Evolutionary conservation across 352 stramenopile species (phyloP).

Genomic region (Pythium myriotylum): DNA sequence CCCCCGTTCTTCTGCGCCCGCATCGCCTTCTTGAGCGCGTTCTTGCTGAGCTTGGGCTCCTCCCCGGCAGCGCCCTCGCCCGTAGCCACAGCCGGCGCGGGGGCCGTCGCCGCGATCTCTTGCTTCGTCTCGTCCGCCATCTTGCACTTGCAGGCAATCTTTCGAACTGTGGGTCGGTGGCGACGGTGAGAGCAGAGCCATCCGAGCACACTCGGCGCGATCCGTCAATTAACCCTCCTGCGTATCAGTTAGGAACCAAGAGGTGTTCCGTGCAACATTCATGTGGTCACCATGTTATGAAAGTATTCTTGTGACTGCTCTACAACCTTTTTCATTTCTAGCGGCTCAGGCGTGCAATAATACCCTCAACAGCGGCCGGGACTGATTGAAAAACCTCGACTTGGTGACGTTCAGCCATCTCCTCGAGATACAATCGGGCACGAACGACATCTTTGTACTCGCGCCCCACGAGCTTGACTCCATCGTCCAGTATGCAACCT

Average conservation of each 20-base stretch:
- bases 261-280: no score
- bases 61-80: conserved; percentile 27
- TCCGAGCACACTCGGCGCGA: no score
- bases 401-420: conserved; percentile 84
- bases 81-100: conserved; percentile 17
- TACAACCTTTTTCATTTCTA: conserved; percentile 13
- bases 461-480: conserved; percentile 43
- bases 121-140: conserved; percentile 26
- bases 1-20: conserved; percentile 81
- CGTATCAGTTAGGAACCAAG: background rate
- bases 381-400: conserved; percentile 77
- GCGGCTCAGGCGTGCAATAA: conserved; percentile 57
- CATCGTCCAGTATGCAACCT: conserved; percentile 62
- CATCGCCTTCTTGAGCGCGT: conserved; percentile 94
- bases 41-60: conserved; percentile 93
- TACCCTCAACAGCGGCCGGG: conserved; percentile 55
- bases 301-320: no score
- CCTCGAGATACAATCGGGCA: conserved; percentile 77
- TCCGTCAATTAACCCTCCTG: no score
- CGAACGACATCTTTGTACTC: conserved; percentile 85
- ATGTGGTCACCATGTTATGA: no score
- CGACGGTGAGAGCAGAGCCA: background rate
- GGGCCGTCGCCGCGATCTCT: conserved; percentile 17
- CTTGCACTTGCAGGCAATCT: conserved; percentile 14
- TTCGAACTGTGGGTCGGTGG: conserved; percentile 25